Evolutionary conservation across 2,329 filamentous ascomycete genomes (phyloP).

Genomic region (Aureobasidium sp.): DNA sequence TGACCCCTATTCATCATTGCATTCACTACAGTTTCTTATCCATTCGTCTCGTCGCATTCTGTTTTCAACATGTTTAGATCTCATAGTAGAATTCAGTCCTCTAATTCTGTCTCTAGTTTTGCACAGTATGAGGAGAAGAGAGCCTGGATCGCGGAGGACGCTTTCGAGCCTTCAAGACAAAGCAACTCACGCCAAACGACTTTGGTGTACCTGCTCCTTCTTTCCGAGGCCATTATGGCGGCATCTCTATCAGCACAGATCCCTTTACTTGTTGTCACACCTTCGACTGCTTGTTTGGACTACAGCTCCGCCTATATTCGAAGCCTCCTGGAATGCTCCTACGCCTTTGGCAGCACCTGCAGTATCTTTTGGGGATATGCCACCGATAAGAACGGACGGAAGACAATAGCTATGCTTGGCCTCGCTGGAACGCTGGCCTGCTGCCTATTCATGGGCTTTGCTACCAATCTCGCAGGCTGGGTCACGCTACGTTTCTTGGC

Average conservation of each 20-base stretch:
- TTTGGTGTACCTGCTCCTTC: conserved; percentile 39
- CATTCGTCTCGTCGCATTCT: not conserved
- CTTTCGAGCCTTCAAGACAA: not conserved
- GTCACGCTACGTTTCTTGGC: conserved; percentile 36
- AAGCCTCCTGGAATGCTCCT: conserved; percentile 41
- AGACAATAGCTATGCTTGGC: conserved; percentile 37
- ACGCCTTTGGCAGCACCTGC: conserved; percentile 38
- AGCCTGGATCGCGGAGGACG: not conserved
- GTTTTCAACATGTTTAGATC: not conserved
- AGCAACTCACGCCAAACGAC: conserved; percentile 27
- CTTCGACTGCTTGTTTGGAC: conserved; percentile 36
- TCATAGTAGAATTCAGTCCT: not conserved
- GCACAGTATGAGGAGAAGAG: not conserved
- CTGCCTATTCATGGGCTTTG: conserved; percentile 41
- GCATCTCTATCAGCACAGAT: conserved; percentile 41
- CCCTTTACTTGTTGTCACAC: conserved; percentile 35
- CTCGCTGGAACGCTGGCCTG: conserved; percentile 37
- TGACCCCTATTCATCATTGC: not conserved
- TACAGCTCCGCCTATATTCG: conserved; percentile 39
- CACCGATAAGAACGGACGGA: conserved; percentile 36
- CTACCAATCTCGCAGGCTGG: conserved; percentile 34
- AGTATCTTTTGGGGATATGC: conserved; percentile 40
- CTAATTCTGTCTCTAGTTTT: not conserved
- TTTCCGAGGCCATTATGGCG: conserved; percentile 44
- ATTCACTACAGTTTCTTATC: not conserved